Conservation (phyloP, 176 grass and related monocot species). For the Lolium multiflorum region DNA sequence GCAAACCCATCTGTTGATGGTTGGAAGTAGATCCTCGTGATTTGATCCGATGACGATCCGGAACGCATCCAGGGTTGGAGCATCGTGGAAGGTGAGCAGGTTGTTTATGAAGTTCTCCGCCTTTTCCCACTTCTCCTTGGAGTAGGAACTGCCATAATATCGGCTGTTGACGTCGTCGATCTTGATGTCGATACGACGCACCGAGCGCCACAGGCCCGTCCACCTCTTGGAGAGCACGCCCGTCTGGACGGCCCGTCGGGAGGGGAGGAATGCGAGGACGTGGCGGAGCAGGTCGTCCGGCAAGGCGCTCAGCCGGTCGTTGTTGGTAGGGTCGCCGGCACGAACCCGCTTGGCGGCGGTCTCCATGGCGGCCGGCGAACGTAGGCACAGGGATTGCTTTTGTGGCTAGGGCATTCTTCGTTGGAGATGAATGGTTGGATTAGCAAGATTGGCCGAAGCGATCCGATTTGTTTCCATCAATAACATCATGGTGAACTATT, state of each 20-base stretch:
- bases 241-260: neutral
- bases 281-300: neutral
- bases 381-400: neutral
- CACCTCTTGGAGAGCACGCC: neutral
- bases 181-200: neutral
- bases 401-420: neutral
- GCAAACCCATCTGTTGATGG: neutral
- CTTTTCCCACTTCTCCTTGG: neutral
- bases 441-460: too few species aligned
- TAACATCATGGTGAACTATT: too few species aligned
- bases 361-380: neutral
- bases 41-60: neutral
- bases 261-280: neutral
- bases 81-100: neutral
- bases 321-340: neutral
- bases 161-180: neutral
- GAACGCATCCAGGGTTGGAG: neutral
- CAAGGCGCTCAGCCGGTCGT: neutral
- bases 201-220: neutral
- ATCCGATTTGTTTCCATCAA: too few species aligned
- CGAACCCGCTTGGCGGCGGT: neutral
- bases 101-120: neutral
- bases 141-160: too few species aligned
- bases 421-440: neutral
- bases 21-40: neutral